Evolutionary conservation across 164 flowering plant genomes (phyloP).

Genomic region (Protea cynaroides): DNA sequence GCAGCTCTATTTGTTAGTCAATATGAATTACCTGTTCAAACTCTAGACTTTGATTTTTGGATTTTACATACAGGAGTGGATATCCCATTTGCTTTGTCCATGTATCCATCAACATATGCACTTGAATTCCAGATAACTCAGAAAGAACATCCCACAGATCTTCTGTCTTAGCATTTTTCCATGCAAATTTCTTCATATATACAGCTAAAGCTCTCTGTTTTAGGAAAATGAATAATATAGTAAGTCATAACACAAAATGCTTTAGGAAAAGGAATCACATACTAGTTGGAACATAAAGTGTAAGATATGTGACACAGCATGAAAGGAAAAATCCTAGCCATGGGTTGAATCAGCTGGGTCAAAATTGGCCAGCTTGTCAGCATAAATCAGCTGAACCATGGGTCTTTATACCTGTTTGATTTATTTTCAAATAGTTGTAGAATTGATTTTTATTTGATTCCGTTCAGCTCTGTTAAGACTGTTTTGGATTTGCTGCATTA

Average conservation of each 20-base stretch:
- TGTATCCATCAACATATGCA: neutral
- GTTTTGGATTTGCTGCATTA: too few relatives aligned
- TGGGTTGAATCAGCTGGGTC: too few relatives aligned
- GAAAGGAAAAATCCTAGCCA: too few relatives aligned
- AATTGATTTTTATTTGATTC: too few relatives aligned
- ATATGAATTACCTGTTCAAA: neutral
- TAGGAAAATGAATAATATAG: constrained; percentile 1
- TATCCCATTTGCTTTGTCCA: neutral
- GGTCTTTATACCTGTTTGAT: too few relatives aligned
- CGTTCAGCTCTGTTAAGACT: too few relatives aligned
- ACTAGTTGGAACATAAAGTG: too few relatives aligned
- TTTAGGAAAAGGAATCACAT: too few relatives aligned
- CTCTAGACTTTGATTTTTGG: neutral
- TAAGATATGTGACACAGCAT: too few relatives aligned
- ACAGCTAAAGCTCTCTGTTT: constrained; percentile 46
- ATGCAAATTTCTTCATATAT: constrained; percentile 42
- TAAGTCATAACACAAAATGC: neutral
- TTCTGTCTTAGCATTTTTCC: constrained; percentile 47
- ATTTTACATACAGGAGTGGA: neutral
- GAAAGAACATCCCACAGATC: constrained; percentile 51
- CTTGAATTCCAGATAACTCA: constrained; percentile 34
- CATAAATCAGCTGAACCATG: too few relatives aligned
- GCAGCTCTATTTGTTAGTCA: neutral
- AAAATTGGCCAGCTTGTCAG: too few relatives aligned
- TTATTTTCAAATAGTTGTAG: too few relatives aligned